These are phyloP conservation scores for Daldinia caldariorum DNA, from an alignment of 495 filamentous ascomycete species.

Conservation along the genomic window DNA sequence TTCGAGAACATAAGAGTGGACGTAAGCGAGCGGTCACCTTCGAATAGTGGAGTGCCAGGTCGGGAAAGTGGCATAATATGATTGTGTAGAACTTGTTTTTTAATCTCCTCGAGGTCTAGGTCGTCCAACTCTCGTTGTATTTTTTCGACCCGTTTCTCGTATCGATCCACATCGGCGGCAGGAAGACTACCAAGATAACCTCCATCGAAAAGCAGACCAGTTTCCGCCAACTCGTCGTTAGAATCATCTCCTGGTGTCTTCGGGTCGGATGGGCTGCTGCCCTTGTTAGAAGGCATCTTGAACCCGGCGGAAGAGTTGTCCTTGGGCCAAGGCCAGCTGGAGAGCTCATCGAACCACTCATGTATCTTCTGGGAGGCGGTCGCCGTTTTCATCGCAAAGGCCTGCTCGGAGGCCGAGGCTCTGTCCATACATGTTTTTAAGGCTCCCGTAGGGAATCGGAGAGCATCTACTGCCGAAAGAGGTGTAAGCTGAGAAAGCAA, in stretches of 20 bases:
- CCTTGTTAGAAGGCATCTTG: conserved; percentile 59
- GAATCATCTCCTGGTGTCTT: conserved; percentile 12
- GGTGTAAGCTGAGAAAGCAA: conserved; percentile 57
- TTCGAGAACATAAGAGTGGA: conserved; percentile 61
- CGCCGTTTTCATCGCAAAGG: conserved; percentile 77
- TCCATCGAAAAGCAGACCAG: conserved; percentile 42
- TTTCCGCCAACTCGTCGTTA: conserved; percentile 22
- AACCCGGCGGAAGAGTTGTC: conserved; percentile 64
- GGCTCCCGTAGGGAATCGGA: conserved; percentile 62
- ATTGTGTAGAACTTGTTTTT: conserved; percentile 83
- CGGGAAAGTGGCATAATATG: conserved; percentile 69
- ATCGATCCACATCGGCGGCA: conserved; percentile 65
- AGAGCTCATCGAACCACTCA: conserved; percentile 81
- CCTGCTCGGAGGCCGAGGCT: conserved; percentile 72
- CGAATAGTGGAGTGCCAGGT: conserved; percentile 62
- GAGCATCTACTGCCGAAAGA: conserved; percentile 53
- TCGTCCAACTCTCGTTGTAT: conserved; percentile 81
- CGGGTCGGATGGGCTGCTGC: conserved; percentile 47
- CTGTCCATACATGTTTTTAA: conserved; percentile 71
- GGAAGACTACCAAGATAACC: conserved; percentile 76
- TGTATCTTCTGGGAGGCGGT: conserved; percentile 76
- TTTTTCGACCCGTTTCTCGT: conserved; percentile 78
- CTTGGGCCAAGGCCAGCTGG: conserved; percentile 77
- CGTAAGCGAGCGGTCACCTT: conserved; percentile 47
- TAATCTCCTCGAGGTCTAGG: conserved; percentile 88